These are phyloP conservation scores for Malassezia obtusa DNA, from an alignment of 1,284 basidiomycete species.

Conservation along the genomic window DNA sequence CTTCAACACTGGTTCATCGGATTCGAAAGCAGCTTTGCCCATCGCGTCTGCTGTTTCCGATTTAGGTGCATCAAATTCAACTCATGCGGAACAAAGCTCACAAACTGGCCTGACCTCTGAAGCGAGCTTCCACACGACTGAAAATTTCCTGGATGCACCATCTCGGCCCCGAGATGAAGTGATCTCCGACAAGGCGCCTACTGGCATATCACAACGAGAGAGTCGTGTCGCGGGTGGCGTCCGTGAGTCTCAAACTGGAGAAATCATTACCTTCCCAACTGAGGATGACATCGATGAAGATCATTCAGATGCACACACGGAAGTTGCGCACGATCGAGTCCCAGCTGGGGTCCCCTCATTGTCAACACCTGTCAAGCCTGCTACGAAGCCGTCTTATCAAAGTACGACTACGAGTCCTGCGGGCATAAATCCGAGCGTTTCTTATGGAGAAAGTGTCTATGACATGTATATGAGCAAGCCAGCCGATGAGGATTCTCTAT, in stretches of 20 bases:
- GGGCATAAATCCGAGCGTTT: not conserved
- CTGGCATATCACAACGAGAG: too few relatives aligned
- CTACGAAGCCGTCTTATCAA: too few relatives aligned
- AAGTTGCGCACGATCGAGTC: not conserved
- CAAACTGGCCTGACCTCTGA: too few relatives aligned
- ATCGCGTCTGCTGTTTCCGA: too few relatives aligned
- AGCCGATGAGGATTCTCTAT: not conserved
- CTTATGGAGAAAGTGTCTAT: constrained; percentile 8
- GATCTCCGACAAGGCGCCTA: too few relatives aligned
- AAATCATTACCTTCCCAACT: constrained; percentile 12
- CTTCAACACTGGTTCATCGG: too few relatives aligned
- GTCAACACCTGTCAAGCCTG: not conserved
- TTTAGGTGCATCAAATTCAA: too few relatives aligned
- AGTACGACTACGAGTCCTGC: not conserved
- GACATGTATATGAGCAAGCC: constrained; percentile 9
- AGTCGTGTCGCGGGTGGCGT: not conserved
- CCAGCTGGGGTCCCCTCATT: not conserved
- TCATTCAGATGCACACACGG: not conserved
- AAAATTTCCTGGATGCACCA: too few relatives aligned
- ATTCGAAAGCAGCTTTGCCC: too few relatives aligned
- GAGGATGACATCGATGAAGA: not conserved
- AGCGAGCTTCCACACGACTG: too few relatives aligned
- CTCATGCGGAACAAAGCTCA: too few relatives aligned
- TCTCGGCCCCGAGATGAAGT: too few relatives aligned
- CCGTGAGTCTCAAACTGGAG: not conserved